Percentiles rank a stretch among this genome's conserved stretches.
Conservation (phyloP, 306 rosid genomes). For the Ochetophila trinervis region DNA sequence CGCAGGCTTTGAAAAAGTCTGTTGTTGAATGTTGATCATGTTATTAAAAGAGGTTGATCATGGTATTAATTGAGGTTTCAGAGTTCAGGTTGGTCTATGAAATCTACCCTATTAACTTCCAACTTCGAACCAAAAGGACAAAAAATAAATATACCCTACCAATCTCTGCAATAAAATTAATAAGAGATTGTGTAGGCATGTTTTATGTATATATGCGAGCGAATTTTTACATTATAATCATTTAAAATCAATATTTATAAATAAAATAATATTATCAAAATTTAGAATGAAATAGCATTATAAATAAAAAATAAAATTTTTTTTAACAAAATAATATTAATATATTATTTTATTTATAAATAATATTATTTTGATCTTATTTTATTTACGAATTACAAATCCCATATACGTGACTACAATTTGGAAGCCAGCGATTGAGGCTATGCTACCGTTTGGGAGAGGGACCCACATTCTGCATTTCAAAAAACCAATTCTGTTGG, state of each 20-base stretch:
- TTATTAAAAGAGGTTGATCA: background rate
- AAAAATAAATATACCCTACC: background rate
- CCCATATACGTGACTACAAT: conserved; percentile 20
- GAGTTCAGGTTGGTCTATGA: background rate
- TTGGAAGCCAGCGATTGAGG: conserved; percentile 40
- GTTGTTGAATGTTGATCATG: too few relatives aligned
- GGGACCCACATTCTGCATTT: conserved; percentile 52
- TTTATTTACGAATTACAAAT: too few relatives aligned
- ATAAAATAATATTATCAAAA: too few relatives aligned
- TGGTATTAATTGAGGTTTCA: background rate
- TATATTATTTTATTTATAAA: too few relatives aligned
- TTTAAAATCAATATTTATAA: too few relatives aligned
- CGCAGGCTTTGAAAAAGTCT: too few relatives aligned
- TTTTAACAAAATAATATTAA: too few relatives aligned
- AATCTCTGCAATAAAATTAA: conserved; percentile 5
- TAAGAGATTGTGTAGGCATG: too few relatives aligned
- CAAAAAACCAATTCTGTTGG: conserved; percentile 42
- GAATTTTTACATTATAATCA: too few relatives aligned
- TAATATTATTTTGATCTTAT: too few relatives aligned
- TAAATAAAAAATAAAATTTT: too few relatives aligned
- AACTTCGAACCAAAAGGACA: background rate
- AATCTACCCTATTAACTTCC: background rate
- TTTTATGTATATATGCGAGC: background rate
- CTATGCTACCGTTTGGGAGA: conserved; percentile 56
- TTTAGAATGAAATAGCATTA: too few relatives aligned